These are phyloP conservation scores for Daldinia childiae DNA, from an alignment of 495 filamentous ascomycete species.

Conservation along the genomic window DNA sequence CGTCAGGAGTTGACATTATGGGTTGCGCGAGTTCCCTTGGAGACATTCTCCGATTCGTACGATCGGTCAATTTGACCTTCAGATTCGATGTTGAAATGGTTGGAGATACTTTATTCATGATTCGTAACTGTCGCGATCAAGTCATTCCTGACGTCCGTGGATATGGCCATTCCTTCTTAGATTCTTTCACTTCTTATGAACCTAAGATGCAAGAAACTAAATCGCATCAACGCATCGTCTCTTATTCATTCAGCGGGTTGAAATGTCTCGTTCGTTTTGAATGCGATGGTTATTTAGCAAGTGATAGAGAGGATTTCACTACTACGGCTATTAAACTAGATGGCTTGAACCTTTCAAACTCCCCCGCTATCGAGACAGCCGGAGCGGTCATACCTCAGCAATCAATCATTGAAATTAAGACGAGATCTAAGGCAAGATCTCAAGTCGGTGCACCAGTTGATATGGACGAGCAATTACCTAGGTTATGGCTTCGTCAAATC, in stretches of 20 bases:
- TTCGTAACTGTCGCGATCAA: constrained; percentile 65
- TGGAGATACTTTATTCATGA: constrained; percentile 69
- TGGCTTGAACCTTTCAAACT: background rate
- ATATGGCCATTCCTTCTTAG: constrained; percentile 72
- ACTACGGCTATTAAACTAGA: background rate
- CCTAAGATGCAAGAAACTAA: constrained; percentile 57
- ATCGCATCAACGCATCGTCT: constrained; percentile 70
- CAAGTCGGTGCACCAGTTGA: constrained; percentile 35
- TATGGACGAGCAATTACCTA: constrained; percentile 58
- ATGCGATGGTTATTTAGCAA: constrained; percentile 65
- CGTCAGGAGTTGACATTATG: constrained; percentile 65
- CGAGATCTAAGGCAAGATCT: constrained; percentile 51
- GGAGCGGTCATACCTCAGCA: constrained; percentile 54
- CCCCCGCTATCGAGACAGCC: constrained; percentile 19
- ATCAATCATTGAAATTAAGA: constrained; percentile 74
- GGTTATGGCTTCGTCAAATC: constrained; percentile 70
- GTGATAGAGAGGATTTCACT: constrained; percentile 6
- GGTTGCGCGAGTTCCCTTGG: constrained; percentile 70
- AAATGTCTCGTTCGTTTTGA: constrained; percentile 67
- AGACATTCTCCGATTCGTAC: constrained; percentile 61
- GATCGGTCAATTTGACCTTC: constrained; percentile 57
- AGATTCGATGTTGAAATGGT: constrained; percentile 68
- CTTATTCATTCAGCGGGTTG: constrained; percentile 66
- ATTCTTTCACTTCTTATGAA: constrained; percentile 70
- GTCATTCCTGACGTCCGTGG: constrained; percentile 63